These are phyloP conservation scores for Stenogyne calaminthoides DNA, from an alignment of 305 asterid genomes.

Conservation along the genomic window DNA sequence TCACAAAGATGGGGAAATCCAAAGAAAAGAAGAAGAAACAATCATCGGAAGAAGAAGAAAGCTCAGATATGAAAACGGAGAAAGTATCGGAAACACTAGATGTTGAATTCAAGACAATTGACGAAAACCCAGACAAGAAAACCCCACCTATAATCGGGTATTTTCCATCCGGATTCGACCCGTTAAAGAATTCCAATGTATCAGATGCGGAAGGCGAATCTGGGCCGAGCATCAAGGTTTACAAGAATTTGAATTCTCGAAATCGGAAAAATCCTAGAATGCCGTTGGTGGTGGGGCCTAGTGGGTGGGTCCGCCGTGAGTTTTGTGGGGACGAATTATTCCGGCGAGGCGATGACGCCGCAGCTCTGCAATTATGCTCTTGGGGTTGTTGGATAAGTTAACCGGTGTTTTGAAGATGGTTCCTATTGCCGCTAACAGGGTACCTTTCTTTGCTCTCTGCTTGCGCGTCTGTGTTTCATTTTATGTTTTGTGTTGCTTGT, in stretches of 20 bases:
- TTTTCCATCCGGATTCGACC: slow-evolving; percentile 75
- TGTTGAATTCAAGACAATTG: slow-evolving; percentile 44
- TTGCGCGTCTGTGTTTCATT: background rate
- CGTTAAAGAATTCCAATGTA: slow-evolving; percentile 31
- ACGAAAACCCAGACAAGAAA: slow-evolving; percentile 45
- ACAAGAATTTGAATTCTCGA: slow-evolving; percentile 44
- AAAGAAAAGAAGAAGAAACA: too few relatives aligned
- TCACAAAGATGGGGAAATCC: too few relatives aligned
- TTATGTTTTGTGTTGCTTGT: background rate
- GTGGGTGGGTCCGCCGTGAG: slow-evolving; percentile 52
- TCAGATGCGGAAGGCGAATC: slow-evolving; percentile 5
- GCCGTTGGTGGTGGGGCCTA: slow-evolving; percentile 68
- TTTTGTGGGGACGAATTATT: slow-evolving; percentile 77
- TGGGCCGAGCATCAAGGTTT: slow-evolving; percentile 43
- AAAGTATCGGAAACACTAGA: slow-evolving; percentile 9
- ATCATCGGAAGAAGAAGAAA: slow-evolving; percentile 2
- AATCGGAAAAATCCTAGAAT: slow-evolving; percentile 53
- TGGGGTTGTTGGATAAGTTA: slow-evolving; percentile 72
- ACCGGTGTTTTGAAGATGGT: slow-evolving; percentile 64
- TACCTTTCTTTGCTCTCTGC: slow-evolving; percentile 15
- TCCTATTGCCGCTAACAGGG: slow-evolving; percentile 84
- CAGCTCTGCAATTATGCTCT: slow-evolving; percentile 76
- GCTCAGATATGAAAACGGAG: slow-evolving; percentile 1
- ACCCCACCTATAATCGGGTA: slow-evolving; percentile 64
- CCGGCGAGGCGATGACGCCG: slow-evolving; percentile 77